These are phyloP conservation scores for Brassica hybrid DNA, from an alignment of 441 rosid genomes.

Conservation along the genomic window DNA sequence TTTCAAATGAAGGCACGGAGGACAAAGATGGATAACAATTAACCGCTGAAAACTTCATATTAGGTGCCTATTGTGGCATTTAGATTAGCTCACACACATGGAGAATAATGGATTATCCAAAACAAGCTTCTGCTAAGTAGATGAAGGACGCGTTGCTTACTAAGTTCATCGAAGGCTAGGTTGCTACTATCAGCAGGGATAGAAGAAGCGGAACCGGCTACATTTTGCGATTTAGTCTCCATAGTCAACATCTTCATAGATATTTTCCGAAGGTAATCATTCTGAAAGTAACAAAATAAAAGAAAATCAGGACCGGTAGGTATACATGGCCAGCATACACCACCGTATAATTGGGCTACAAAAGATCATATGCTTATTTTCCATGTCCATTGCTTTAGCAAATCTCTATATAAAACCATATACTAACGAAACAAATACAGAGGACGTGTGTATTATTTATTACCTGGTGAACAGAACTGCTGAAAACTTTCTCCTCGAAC, in stretches of 20 bases:
- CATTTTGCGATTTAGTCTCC: constrained; percentile 60
- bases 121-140: neutral
- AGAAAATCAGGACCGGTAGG: no score
- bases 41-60: neutral
- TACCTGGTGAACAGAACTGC: constrained; percentile 67
- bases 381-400: neutral
- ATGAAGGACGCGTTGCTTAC: neutral
- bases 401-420: neutral
- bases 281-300: constrained; percentile 45
- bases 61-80: neutral
- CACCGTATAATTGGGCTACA: neutral
- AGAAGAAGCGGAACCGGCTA: constrained; percentile 40
- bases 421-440: neutral
- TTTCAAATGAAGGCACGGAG: neutral
- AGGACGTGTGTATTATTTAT: neutral
- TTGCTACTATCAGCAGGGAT: constrained; percentile 37
- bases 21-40: neutral
- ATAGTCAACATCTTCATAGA: constrained; percentile 84
- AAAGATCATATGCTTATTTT: neutral
- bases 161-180: neutral
- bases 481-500: constrained; percentile 74
- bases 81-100: neutral
- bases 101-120: neutral
- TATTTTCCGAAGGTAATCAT: constrained; percentile 79
- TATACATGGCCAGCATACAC: neutral